Evolutionary conservation across 345 rosid species (phyloP).

Genomic region (Garcia nutans): DNA sequence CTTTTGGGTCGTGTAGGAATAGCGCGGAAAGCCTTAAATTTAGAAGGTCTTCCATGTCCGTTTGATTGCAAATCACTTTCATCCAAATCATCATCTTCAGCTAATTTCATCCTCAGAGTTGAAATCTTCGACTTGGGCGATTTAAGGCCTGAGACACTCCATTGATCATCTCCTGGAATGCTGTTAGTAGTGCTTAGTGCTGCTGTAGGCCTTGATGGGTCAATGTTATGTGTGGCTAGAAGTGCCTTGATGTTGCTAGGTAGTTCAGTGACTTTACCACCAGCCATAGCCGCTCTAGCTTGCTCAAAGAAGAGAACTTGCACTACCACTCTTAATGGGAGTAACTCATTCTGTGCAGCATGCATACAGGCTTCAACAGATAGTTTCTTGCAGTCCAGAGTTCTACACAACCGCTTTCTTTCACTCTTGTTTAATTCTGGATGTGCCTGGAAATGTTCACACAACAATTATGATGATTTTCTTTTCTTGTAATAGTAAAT

Average conservation of each 20-base stretch:
- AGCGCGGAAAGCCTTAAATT: slow-evolving; percentile 70
- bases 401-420: slow-evolving; percentile 75
- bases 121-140: slow-evolving; percentile 68
- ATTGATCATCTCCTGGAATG: slow-evolving; percentile 69
- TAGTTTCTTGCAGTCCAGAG: slow-evolving; percentile 89
- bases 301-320: slow-evolving; percentile 98
- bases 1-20: slow-evolving; percentile 55
- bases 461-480: neutral
- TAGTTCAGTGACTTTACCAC: slow-evolving; percentile 67
- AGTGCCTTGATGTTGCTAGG: slow-evolving; percentile 89
- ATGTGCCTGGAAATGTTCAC: slow-evolving; percentile 54
- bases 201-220: slow-evolving; percentile 68
- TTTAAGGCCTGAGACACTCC: slow-evolving; percentile 93
- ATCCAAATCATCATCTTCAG: slow-evolving; percentile 69
- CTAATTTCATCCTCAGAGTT: slow-evolving; percentile 79
- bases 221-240: slow-evolving; percentile 61
- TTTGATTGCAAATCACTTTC: slow-evolving; percentile 54
- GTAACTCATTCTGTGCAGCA: slow-evolving; percentile 89
- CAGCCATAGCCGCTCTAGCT: slow-evolving; percentile 68
- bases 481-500: neutral
- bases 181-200: slow-evolving; percentile 67
- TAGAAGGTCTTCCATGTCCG: slow-evolving; percentile 58
- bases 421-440: slow-evolving; percentile 76
- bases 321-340: slow-evolving; percentile 87
- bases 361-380: slow-evolving; percentile 98